Evolutionary conservation across 257 asterid species (phyloP).

Genomic region (Perilla frutescens): DNA sequence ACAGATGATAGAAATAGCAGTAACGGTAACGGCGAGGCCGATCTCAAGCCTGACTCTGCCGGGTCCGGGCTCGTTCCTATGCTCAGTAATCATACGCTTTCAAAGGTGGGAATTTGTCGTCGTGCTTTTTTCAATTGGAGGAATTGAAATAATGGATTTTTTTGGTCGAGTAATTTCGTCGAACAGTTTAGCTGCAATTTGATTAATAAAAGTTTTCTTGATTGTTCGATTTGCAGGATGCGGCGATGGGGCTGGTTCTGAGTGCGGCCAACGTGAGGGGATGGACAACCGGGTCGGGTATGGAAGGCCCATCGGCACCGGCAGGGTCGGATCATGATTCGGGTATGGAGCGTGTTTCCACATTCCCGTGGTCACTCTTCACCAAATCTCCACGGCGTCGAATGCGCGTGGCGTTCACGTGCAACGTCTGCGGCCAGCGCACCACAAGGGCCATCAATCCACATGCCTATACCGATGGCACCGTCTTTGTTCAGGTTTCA

Average conservation of each 20-base stretch:
- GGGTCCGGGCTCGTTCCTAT: conserved; percentile 56
- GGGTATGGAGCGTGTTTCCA: conserved; percentile 54
- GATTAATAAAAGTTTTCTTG: not conserved
- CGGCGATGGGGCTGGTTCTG: conserved; percentile 87
- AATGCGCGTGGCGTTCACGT: conserved; percentile 94
- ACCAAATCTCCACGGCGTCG: conserved; percentile 94
- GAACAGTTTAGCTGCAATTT: conserved; percentile 1
- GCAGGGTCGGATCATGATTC: conserved; percentile 60
- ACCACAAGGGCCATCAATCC: conserved; percentile 99
- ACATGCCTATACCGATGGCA: conserved; percentile 96
- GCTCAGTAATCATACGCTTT: conserved; percentile 51
- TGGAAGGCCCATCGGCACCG: conserved; percentile 87
- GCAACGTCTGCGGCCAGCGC: conserved; percentile 95
- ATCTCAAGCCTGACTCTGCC: conserved; percentile 53
- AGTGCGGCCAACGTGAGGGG: conserved; percentile 88
- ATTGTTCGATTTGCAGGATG: conserved; percentile 58
- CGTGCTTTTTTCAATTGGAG: not conserved
- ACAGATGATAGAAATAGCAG: conserved; percentile 49
- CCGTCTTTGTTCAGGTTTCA: conserved; percentile 92
- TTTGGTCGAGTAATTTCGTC: not conserved
- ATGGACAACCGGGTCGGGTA: conserved; percentile 95
- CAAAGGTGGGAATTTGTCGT: conserved; percentile 48
- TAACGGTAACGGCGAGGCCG: conserved; percentile 48
- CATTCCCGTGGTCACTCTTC: conserved; percentile 97
- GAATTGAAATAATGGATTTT: not conserved